Percentiles rank a stretch among this genome's conserved stretches.
phyloP scores from a whole-genome alignment of 2,329 filamentous ascomycete genomes.

The Calonectria leucothoes region DNA sequence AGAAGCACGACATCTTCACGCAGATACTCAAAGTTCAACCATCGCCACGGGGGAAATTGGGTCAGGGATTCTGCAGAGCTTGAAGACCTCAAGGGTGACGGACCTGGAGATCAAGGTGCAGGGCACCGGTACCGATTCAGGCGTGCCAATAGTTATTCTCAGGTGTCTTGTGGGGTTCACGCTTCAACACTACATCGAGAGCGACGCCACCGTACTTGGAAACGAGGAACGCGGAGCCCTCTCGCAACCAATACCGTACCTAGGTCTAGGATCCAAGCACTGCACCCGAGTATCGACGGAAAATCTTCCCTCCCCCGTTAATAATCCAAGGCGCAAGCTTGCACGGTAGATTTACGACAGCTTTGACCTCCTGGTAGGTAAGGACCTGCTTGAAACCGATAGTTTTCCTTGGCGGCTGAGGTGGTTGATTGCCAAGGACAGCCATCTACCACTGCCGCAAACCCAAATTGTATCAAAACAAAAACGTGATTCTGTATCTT shows the following conservation, averaged over 20 bases:
- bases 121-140: not conserved
- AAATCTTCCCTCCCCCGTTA: too few relatives aligned
- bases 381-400: not conserved
- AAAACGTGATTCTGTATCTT: too few relatives aligned
- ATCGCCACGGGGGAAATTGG: not conserved
- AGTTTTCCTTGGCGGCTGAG: too few relatives aligned
- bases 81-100: not conserved
- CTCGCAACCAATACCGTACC: not conserved
- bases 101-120: not conserved
- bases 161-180: not conserved
- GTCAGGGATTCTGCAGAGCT: not conserved
- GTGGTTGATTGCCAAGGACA: too few relatives aligned
- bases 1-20: not conserved
- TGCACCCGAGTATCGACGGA: not conserved
- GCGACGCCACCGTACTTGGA: not conserved
- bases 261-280: not conserved
- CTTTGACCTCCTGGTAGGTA: not conserved
- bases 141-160: not conserved
- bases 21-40: not conserved
- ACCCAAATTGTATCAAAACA: too few relatives aligned
- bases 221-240: not conserved
- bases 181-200: too few relatives aligned
- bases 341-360: not conserved
- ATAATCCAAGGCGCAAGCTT: not conserved
- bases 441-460: too few relatives aligned